Base-by-base conservation (phyloP, 2,329 filamentous ascomycete species). In the Ilyonectria robusta region DNA sequence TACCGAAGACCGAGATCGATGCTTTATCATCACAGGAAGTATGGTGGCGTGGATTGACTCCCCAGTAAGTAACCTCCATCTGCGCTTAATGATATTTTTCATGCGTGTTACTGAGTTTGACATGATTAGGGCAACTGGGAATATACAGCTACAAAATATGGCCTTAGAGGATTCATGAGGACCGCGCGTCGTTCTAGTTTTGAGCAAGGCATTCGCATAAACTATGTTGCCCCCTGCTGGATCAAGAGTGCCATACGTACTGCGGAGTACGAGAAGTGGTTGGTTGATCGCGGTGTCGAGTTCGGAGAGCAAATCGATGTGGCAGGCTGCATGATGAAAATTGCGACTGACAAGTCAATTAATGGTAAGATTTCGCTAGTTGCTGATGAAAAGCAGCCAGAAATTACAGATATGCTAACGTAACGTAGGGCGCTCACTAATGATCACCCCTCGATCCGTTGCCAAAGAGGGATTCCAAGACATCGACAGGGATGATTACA, bases 11-110 rank as follows among this genome's bases (percentile, higher is more conserved):
- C 74, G 80, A 7, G 84, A 86, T 63, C 79, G 85, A 1, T 84
- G 84, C 62, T 81, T 87, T 42, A 83, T 87, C 54, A 82, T 87
- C 23, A 85, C 82, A 0, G 83, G 82, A 4, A 84, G 82, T 61
- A 80, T 87, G 73, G 83, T 84, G 0, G 82, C 80, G 0, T 87
- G 81, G 72, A 81, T 85, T 53, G 85, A 87, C 65, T 81, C 80
- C 8, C 81, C 81, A 26, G 76, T 78, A 70, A 29, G 71, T 58
- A 0, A 13, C 0, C 15, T 19, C 9, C 8, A 33, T 33, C 31
- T 11, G 9, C 0, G 15, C 15, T 6, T 3, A 6, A 21, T 33
- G 6, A 40, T 15, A 26, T 15, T 11, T 7, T 8, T 9, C 2
- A 9, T 26, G n/a, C 42, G n/a, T 10, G 35, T 8, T 51, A 10